Conservation (phyloP, 2,329 filamentous ascomycete species). For the Cladosporium sp. region DNA sequence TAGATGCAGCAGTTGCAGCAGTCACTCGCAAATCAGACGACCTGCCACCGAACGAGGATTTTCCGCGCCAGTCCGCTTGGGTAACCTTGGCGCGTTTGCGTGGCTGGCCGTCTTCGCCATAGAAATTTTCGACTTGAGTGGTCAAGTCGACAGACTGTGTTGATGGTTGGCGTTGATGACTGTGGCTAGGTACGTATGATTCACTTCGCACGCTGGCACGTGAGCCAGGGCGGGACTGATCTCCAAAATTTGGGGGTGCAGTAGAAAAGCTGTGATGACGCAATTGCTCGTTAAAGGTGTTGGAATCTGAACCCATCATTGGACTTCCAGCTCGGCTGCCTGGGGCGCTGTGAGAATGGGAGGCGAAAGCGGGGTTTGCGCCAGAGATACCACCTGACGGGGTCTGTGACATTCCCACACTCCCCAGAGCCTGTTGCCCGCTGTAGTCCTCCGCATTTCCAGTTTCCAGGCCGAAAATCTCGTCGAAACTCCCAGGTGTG, state of each 20-base stretch:
- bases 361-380: conserved; percentile 32
- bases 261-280: conserved; percentile 33
- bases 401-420: conserved; percentile 30
- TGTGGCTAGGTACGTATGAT: conserved; percentile 18
- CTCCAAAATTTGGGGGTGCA: conserved; percentile 22
- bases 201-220: conserved; percentile 33
- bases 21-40: conserved; percentile 74
- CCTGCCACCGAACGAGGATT: conserved; percentile 65
- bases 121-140: conserved; percentile 24
- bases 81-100: conserved; percentile 79
- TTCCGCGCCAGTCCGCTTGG: conserved; percentile 67
- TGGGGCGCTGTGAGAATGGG: conserved; percentile 31
- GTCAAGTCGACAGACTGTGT: conserved; percentile 17
- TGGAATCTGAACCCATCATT: conserved; percentile 39
- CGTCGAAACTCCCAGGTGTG: conserved; percentile 22
- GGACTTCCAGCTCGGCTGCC: conserved; percentile 44
- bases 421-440: conserved; percentile 20
- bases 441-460: conserved; percentile 18
- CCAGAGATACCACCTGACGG: conserved; percentile 26
- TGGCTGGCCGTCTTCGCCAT: conserved; percentile 50
- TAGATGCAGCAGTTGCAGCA: conserved; percentile 82
- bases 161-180: conserved; percentile 22
- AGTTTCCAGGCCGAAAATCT: conserved; percentile 28
- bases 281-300: conserved; percentile 25
- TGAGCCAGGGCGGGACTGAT: conserved; percentile 31